phyloP scores from a whole-genome alignment of 2,329 filamentous ascomycete genomes.

The Pezicula radicicola region DNA sequence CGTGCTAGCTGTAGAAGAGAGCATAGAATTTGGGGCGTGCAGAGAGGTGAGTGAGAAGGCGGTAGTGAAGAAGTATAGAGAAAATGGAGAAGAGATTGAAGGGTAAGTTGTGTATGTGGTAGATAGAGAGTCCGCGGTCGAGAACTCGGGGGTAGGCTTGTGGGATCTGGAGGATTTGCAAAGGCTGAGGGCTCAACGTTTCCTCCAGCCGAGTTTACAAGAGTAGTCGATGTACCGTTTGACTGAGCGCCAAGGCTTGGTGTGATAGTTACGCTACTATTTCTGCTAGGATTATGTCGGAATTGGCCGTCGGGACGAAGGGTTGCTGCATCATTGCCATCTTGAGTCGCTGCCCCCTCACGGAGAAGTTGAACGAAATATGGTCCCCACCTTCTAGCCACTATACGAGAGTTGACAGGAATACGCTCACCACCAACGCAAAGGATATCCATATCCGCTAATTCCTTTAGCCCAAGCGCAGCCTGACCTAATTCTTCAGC shows the following conservation, averaged over 20 bases:
- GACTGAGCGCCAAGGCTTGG: slow-evolving; percentile 52
- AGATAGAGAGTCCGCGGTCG: slow-evolving; percentile 87
- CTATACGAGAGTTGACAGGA: slow-evolving; percentile 86
- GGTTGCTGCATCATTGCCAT: slow-evolving; percentile 72
- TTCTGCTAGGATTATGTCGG: slow-evolving; percentile 59
- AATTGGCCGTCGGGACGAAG: slow-evolving; percentile 59
- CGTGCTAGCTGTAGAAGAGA: slow-evolving; percentile 90
- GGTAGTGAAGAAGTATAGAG: slow-evolving; percentile 91
- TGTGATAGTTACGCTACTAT: slow-evolving; percentile 85
- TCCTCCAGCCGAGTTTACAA: slow-evolving; percentile 28
- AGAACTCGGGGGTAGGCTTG: slow-evolving; percentile 52
- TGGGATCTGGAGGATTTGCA: slow-evolving; percentile 17
- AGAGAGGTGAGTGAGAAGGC: slow-evolving; percentile 69
- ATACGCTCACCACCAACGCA: slow-evolving; percentile 89
- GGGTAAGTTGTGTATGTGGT: slow-evolving; percentile 84
- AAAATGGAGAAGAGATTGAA: slow-evolving; percentile 88
- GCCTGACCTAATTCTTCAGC: slow-evolving; percentile 84
- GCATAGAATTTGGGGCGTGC: slow-evolving; percentile 93
- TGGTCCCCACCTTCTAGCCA: slow-evolving; percentile 87
- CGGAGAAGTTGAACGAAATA: slow-evolving; percentile 91
- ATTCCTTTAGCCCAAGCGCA: slow-evolving; percentile 74
- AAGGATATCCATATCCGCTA: slow-evolving; percentile 95
- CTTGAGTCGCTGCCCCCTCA: slow-evolving; percentile 67
- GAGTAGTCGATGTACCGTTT: slow-evolving; percentile 45
- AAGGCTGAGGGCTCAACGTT: slow-evolving; percentile 11